Evolutionary conservation across 768 basidiomycete genomes (phyloP).

Genomic region (Steccherinum ochraceum): DNA sequence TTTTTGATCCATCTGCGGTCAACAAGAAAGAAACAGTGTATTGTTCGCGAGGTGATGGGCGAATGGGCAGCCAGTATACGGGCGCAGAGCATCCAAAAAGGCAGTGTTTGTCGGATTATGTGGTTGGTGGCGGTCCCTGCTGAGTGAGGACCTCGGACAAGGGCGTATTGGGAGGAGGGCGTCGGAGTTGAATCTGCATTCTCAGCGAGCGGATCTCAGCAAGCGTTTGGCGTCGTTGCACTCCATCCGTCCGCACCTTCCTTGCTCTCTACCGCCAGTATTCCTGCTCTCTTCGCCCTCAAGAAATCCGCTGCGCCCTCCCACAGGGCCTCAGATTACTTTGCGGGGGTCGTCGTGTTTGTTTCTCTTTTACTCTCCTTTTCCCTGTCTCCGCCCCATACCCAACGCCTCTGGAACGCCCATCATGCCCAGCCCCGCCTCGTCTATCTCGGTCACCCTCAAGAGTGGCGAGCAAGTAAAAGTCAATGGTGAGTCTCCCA

Average conservation of each 20-base stretch:
- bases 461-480: slow-evolving; percentile 82
- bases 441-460: slow-evolving; percentile 50
- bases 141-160: too few relatives aligned
- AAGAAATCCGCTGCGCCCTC: neutral
- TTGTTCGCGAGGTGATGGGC: too few relatives aligned
- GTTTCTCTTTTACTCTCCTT: neutral
- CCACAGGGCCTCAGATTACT: neutral
- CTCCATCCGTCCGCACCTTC: neutral
- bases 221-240: neutral
- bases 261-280: neutral
- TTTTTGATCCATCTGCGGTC: too few relatives aligned
- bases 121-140: too few relatives aligned
- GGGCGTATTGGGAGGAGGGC: too few relatives aligned
- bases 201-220: slow-evolving; percentile 1
- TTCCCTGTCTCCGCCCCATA: neutral
- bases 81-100: too few relatives aligned
- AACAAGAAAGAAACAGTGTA: too few relatives aligned
- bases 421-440: slow-evolving; percentile 17
- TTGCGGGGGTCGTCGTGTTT: neutral
- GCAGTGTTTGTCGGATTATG: too few relatives aligned
- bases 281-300: neutral
- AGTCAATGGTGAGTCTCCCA: slow-evolving; percentile 65
- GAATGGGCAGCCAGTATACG: too few relatives aligned
- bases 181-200: slow-evolving; percentile 1
- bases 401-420: slow-evolving; percentile 7